A percentile compares a stretch with the other conserved stretches of the same genome.
Evolutionary conservation across 805 yeast species (phyloP).

Genomic region (Maudiozyma barnettii): DNA sequence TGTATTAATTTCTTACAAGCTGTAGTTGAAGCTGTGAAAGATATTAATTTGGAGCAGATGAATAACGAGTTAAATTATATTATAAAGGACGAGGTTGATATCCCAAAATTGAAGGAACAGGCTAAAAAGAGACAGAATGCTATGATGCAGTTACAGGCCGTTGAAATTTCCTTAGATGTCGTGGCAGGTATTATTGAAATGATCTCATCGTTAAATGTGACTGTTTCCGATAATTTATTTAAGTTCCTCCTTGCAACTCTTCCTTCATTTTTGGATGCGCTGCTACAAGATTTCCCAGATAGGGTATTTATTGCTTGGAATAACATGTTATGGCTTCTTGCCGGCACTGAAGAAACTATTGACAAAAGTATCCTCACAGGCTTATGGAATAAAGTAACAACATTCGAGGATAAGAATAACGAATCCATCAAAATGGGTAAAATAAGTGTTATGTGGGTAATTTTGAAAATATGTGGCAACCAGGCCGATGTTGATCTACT

Average conservation of each 20-base stretch:
- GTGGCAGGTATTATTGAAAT: constrained; percentile 66
- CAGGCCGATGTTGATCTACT: constrained; percentile 12
- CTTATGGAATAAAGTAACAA: constrained; percentile 13
- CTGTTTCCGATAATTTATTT: constrained; percentile 2
- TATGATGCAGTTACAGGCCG: constrained; percentile 45
- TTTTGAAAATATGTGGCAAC: constrained; percentile 22
- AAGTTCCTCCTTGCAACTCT: constrained; percentile 15
- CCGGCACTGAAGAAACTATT: constrained; percentile 20
- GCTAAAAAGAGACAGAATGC: constrained; percentile 37
- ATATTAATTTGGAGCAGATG: constrained; percentile 28
- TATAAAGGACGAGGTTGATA: constrained; percentile 9
- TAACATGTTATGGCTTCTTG: constrained; percentile 50
- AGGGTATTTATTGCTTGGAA: constrained; percentile 60
- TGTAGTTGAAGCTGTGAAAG: constrained; percentile 20
- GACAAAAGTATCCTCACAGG: constrained; percentile 4
- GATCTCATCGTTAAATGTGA: constrained; percentile 24
- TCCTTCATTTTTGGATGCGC: constrained; percentile 33
- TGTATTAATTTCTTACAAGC: constrained; percentile 18
- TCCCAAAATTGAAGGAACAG: constrained; percentile 27
- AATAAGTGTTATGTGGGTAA: constrained; percentile 39
- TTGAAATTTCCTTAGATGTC: constrained; percentile 67
- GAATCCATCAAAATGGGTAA: constrained; percentile 28
- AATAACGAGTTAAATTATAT: constrained; percentile 14
- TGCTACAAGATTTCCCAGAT: constrained; percentile 40
- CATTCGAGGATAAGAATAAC: constrained; percentile 13